phyloP scores from a whole-genome alignment of 352 stramenopile species.

The Phytophthora colocasiae region DNA sequence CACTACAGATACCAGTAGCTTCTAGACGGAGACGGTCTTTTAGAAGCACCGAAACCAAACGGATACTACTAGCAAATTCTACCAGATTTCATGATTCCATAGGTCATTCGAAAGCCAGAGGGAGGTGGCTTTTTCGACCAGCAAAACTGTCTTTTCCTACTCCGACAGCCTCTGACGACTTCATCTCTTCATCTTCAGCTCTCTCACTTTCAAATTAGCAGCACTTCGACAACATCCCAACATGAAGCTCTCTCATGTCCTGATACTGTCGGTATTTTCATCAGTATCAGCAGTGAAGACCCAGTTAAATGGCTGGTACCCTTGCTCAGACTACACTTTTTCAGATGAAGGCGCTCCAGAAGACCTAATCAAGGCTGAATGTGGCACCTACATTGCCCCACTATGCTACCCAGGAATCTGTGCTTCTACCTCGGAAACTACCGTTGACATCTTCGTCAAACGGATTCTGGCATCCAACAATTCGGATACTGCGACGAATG shows the following conservation, averaged over 20 bases:
- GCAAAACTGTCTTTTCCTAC: not conserved
- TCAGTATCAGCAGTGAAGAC: not conserved
- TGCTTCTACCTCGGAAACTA: conserved; percentile 3
- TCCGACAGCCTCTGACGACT: not conserved
- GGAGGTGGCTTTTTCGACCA: conserved; percentile 2
- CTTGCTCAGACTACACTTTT: conserved; percentile 32
- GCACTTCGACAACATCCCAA: not conserved
- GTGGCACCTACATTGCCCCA: conserved; percentile 39
- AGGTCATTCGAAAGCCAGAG: conserved; percentile 1
- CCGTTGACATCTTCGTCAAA: conserved; percentile 49
- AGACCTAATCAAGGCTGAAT: conserved; percentile 24
- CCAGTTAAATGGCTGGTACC: conserved; percentile 34
- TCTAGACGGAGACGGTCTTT: conserved; percentile 15
- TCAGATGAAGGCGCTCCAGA: conserved; percentile 20
- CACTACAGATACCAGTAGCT: not conserved
- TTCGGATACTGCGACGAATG: conserved; percentile 23
- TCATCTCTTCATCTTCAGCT: not conserved
- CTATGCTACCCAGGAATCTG: conserved; percentile 40
- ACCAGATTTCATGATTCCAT: not conserved
- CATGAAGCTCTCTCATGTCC: conserved; percentile 10
- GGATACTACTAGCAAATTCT: no score
- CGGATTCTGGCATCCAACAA: conserved; percentile 30
- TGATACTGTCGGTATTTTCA: not conserved
- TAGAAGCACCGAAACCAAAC: no score
- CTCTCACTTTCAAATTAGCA: conserved; percentile 15